Percentiles rank a stretch among this genome's conserved stretches.
Conservation (phyloP, 495 filamentous ascomycete genomes). For the Evernia prunastri region DNA sequence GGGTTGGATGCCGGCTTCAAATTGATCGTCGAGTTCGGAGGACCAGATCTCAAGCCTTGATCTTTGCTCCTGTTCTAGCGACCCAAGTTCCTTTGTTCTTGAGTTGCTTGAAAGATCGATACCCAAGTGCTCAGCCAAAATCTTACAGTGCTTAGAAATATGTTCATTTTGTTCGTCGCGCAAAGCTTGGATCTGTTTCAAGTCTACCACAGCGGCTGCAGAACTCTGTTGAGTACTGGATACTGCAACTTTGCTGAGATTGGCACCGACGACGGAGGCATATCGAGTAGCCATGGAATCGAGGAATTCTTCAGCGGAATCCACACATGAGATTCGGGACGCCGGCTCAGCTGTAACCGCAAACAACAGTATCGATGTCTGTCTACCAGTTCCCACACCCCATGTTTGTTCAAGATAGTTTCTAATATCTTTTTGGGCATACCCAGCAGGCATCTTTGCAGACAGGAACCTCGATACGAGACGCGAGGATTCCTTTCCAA, state of each 20-base stretch:
- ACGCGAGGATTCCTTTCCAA: background rate
- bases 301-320: background rate
- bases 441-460: conserved; percentile 7
- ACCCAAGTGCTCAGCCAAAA: background rate
- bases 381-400: background rate
- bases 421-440: no score
- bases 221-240: no score
- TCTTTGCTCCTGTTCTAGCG: no score
- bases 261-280: no score
- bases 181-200: background rate
- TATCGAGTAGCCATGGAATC: background rate
- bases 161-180: background rate
- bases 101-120: background rate
- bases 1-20: background rate
- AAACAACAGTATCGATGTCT: background rate
- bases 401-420: background rate
- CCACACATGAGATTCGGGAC: background rate
- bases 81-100: no score
- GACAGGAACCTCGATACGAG: background rate
- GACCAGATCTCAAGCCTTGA: background rate
- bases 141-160: background rate
- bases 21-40: background rate
- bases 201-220: background rate
- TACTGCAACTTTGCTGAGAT: no score
- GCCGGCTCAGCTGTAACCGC: background rate